phyloP scores from a whole-genome alignment of 768 basidiomycete species.

The Lenzites betulinus region DNA sequence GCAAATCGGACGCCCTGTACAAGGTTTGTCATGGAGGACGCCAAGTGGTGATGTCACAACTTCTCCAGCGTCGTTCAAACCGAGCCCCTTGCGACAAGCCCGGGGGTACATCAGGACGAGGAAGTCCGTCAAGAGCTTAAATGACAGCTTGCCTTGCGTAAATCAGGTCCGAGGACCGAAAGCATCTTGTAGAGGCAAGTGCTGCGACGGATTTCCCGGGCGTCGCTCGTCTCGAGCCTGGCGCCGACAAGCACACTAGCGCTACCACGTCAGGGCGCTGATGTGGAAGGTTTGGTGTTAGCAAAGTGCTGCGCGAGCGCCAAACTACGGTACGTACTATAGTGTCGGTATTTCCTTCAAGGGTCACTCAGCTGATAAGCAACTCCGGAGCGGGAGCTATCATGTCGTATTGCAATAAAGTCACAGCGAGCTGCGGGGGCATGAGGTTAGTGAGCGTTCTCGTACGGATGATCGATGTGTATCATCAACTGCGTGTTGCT shows the following conservation, averaged over 20 bases:
- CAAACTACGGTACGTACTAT: not conserved
- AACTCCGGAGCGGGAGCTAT: not conserved
- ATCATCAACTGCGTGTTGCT: not conserved
- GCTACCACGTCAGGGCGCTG: not conserved
- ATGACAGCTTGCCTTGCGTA: not conserved
- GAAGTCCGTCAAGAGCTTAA: conserved; percentile 3
- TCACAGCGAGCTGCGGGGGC: not conserved
- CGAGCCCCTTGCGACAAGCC: not conserved
- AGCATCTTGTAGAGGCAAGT: not conserved
- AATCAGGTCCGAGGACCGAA: not conserved
- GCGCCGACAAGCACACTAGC: not conserved
- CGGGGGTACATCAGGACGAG: not conserved
- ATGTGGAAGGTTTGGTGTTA: not conserved
- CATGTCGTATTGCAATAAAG: not conserved
- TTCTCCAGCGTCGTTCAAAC: not conserved
- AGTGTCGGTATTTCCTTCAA: not conserved
- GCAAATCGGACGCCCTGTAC: not conserved
- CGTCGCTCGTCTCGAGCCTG: not conserved
- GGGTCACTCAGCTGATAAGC: not conserved
- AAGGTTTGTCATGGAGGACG: conserved; percentile 1
- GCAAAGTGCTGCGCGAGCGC: not conserved
- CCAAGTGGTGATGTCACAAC: conserved; percentile 9
- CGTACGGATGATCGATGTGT: not conserved
- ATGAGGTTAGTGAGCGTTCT: not conserved
- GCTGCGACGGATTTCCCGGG: not conserved